A percentile compares a stretch with the other conserved stretches of the same genome.
Evolutionary conservation across 192 early-diverging fungal genomes (phyloP).

Genomic region (Diversispora eburnea): DNA sequence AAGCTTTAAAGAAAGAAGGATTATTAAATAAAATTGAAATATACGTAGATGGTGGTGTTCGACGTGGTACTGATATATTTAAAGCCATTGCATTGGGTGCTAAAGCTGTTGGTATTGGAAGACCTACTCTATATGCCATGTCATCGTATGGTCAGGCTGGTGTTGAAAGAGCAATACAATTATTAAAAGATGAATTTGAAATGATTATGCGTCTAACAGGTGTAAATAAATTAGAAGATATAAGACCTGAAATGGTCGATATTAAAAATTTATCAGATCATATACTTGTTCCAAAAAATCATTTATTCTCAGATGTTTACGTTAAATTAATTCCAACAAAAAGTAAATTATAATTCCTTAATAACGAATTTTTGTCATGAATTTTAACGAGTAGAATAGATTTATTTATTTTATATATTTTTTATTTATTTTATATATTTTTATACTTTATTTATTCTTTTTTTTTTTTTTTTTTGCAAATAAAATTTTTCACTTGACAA

Average conservation of each 20-base stretch:
- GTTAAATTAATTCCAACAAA: slow-evolving; percentile 13
- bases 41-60: slow-evolving; percentile 91
- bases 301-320: slow-evolving; percentile 20
- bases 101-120: slow-evolving; percentile 81
- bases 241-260: slow-evolving; percentile 36
- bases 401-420: too few relatives aligned
- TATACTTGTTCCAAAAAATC: slow-evolving; percentile 18
- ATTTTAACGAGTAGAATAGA: too few relatives aligned
- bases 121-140: slow-evolving; percentile 57
- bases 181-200: slow-evolving; percentile 84
- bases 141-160: slow-evolving; percentile 78
- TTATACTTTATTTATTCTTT: too few relatives aligned
- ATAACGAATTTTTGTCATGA: background rate
- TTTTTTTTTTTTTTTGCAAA: too few relatives aligned
- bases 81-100: slow-evolving; percentile 97
- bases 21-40: slow-evolving; percentile 69
- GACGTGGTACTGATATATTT: slow-evolving; percentile 89
- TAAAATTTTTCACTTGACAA: too few relatives aligned
- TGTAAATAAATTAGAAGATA: slow-evolving; percentile 59
- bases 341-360: slow-evolving; percentile 18
- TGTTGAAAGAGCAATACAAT: slow-evolving; percentile 67
- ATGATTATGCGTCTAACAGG: slow-evolving; percentile 78
- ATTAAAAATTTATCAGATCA: slow-evolving; percentile 23
- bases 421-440: too few relatives aligned
- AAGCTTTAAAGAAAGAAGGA: slow-evolving; percentile 56